A percentile compares a stretch with the other conserved stretches of the same genome.
phyloP scores from a whole-genome alignment of 31 red algal genomes.

The Odonthalia washingtoniensis region DNA sequence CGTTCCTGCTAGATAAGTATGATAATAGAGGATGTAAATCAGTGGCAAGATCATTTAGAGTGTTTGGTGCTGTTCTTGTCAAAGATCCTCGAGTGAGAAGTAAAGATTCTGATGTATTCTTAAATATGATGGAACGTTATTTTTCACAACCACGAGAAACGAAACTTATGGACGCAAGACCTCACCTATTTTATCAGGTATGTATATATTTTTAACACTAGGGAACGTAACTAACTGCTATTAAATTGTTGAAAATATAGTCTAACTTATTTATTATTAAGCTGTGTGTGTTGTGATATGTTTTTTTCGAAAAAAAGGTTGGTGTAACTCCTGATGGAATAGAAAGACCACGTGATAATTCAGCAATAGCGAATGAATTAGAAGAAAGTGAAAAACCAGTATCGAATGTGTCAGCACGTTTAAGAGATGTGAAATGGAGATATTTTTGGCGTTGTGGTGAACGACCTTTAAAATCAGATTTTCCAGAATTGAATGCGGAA shows the following conservation, averaged over 20 bases:
- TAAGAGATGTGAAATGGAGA: constrained; percentile 86
- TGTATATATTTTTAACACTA: too few species aligned
- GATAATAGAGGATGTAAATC: constrained; percentile 15
- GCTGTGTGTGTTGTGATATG: too few species aligned
- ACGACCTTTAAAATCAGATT: constrained; percentile 58
- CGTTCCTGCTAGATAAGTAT: constrained; percentile 1
- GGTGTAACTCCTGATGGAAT: constrained; percentile 77
- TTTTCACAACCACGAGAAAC: constrained; percentile 64
- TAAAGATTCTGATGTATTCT: constrained; percentile 44
- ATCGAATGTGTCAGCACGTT: constrained; percentile 23
- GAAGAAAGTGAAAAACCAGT: constrained; percentile 38
- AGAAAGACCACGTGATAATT: constrained; percentile 78
- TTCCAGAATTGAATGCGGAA: constrained; percentile 84
- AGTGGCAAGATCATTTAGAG: constrained; percentile 43
- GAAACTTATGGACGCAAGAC: constrained; percentile 88
- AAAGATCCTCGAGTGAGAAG: constrained; percentile 72
- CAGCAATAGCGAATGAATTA: constrained; percentile 44
- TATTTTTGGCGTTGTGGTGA: constrained; percentile 88
- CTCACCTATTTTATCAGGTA: constrained; percentile 90
- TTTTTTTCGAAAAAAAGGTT: too few species aligned
- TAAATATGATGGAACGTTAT: constrained; percentile 88
- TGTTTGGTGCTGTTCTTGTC: constrained; percentile 76
- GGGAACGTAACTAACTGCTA: too few species aligned
- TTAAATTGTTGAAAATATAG: too few species aligned
- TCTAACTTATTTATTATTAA: too few species aligned